Evolutionary conservation across 2,329 filamentous ascomycete genomes (phyloP), one percentile per base, ranked within the genome.

Genomic region (Cladosporium colombiae): DNA sequence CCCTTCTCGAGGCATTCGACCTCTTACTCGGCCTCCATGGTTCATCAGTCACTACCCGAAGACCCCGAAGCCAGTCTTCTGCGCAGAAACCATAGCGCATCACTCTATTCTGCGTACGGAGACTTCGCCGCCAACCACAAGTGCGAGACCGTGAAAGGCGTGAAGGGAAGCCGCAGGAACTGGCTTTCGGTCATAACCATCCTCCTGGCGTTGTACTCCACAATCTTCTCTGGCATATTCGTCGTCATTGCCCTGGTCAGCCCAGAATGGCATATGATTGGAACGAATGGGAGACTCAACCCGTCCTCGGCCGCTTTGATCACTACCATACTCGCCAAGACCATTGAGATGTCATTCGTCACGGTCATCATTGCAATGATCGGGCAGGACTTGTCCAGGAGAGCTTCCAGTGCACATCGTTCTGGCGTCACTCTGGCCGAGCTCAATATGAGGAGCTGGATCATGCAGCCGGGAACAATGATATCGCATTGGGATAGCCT

Each of bases 301-400:
- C 87, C 88, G 0, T 84, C 87, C 0, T 89, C 86, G 1, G 91
- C 91, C 0, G 88, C 86, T 0, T 77, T 91, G 1, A 73, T 93
- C 0, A 88, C 86, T n/a, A 85, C 90, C 0, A 77, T 92, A 2
- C 79, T 92, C 40, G 89, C 91, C 8, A 94, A 93, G 77, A 85
- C 89, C 0, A 91, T 93, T 57, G 91, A 94, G 77, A 74, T 93
- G 69, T 88, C 89, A 0, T 94, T 93, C 72, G 90, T 92, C 3
- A 92, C 91, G 0, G 88, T 91, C 0, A 91, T 92, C 67, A 89
- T 93, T 1, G 85, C 89, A 0, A 91, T 91, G 64, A 75, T 93
- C 0, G 91, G 91, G 0, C 91, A 95, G 74, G 85, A 90, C 0
- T 78, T 94, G 18, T 92, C 86, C n/a, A 83, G 89, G 23, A 81